Base-by-base conservation (phyloP, 2,329 filamentous ascomycete species). In the Xylogone sp. region DNA sequence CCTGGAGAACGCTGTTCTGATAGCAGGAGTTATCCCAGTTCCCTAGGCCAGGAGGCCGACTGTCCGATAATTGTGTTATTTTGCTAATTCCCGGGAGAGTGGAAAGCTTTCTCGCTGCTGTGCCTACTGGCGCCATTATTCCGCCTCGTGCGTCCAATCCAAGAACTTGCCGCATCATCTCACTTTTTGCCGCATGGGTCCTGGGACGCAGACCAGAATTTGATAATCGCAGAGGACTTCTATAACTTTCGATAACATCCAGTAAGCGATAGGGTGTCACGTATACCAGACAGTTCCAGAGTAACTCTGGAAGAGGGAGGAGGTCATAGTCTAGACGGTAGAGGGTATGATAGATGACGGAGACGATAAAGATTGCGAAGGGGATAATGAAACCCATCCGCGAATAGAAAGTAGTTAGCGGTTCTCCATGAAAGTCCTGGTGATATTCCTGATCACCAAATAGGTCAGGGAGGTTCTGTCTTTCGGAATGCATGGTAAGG, bases 21-120 rank as follows among this genome's bases (percentile, higher is more conserved):
- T 96, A 99, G 74, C 94, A 97, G 1, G 91, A 96, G 67, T 97
- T 96, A 72, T 96, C 90, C 73, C 85, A 86, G 67, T 99, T 99
- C 9, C 90, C 90, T 49, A 97, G 73, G 0, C 94, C 94, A 1
- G 75, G 78, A 46, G 76, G 87, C 27, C 70, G 69, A 43, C 77
- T 72, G 21, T 69, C 62, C 21, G 67, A 68, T 57, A 65, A 49
- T 64, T 71, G 42, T 70, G 74, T 1, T 79, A 79, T 45, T 46
- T 62, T 54, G n/a, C 58, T 62, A 12, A 67, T 56, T 2, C 60
- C 55, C 20, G 64, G 56, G 18, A 86, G 65, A 12, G 75, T 77
- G 39, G 73, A 75, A 2, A 84, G 66, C 19, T 79, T 76, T 50
- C 78, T 77, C 51, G 83, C 77, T 3, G 76, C 82, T 59, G 80